These are phyloP conservation scores for Phytophthora agathidicida DNA, from an alignment of 352 stramenopile species.

Conservation along the genomic window DNA sequence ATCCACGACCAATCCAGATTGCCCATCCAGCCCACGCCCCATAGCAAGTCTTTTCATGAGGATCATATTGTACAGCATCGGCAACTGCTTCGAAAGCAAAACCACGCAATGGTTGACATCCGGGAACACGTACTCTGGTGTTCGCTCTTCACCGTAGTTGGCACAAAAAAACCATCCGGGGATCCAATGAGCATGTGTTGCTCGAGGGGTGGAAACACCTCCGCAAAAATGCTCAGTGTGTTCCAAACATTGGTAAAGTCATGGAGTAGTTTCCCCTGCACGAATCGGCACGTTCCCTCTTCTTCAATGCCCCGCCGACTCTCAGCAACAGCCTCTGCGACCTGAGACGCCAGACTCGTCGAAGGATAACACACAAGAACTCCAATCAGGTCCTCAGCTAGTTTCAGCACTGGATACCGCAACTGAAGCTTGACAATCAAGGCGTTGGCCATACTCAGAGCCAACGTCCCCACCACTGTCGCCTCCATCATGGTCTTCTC, in stretches of 20 bases:
- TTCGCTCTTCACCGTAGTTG: conserved; percentile 8
- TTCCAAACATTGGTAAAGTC: not conserved
- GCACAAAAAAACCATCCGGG: not conserved
- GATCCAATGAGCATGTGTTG: not conserved
- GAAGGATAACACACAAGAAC: conserved; percentile 5
- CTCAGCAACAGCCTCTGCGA: not conserved
- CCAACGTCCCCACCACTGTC: conserved; percentile 26
- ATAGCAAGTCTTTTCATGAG: not conserved
- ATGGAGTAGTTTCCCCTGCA: not conserved
- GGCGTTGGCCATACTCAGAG: conserved; percentile 8
- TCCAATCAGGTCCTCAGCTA: conserved; percentile 15
- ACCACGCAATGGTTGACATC: not conserved
- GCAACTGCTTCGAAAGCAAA: not conserved
- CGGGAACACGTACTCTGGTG: not conserved
- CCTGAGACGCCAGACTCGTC: not conserved
- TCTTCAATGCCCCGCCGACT: not conserved
- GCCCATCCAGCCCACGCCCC: not conserved
- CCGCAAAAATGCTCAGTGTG: not conserved
- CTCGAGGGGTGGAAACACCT: not conserved
- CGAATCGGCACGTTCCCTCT: not conserved
- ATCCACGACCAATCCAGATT: not conserved
- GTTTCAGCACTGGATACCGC: conserved; percentile 20
- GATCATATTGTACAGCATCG: not conserved
- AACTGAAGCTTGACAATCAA: conserved; percentile 25
- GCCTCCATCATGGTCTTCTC: conserved; percentile 34